Conservation (phyloP, 495 filamentous ascomycete genomes). For the Aspergillus affinis region DNA sequence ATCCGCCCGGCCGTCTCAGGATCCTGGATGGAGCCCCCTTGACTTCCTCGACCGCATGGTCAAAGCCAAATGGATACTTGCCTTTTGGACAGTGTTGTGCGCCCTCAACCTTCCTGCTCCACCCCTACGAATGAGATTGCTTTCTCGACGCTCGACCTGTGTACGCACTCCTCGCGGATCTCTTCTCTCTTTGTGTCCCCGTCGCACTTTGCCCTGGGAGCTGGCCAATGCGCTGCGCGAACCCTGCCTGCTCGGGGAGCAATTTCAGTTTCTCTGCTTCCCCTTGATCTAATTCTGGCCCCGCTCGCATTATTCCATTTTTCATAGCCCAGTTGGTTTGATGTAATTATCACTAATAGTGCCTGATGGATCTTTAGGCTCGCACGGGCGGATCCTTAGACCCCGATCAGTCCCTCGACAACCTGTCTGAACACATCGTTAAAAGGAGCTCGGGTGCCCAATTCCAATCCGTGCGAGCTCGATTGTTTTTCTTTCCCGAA, state of each 20-base stretch:
- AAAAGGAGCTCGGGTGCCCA: slow-evolving; percentile 5
- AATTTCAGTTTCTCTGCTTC: slow-evolving; percentile 2
- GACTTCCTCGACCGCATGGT: background rate
- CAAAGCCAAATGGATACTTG: too few species aligned
- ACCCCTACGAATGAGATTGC: slow-evolving; percentile 9
- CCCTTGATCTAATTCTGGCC: slow-evolving; percentile 2
- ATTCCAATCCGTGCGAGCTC: background rate
- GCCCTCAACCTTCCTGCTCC: slow-evolving; percentile 8
- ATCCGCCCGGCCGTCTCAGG: background rate
- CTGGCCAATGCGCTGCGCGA: slow-evolving; percentile 15
- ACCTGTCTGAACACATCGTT: slow-evolving; percentile 1
- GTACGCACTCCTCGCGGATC: slow-evolving; percentile 6
- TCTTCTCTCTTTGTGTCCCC: slow-evolving; percentile 5
- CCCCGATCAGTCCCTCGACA: slow-evolving; percentile 3
- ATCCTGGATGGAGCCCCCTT: background rate
- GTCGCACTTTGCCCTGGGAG: slow-evolving; percentile 4
- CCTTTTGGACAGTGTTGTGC: background rate
- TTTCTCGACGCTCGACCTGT: background rate
- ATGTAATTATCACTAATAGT: slow-evolving; percentile 8
- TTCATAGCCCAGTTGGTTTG: slow-evolving; percentile 2
- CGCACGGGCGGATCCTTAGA: slow-evolving; percentile 6
- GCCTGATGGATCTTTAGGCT: slow-evolving; percentile 2
- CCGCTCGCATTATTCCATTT: slow-evolving; percentile 1
- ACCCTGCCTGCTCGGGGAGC: slow-evolving; percentile 1
- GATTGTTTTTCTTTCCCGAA: slow-evolving; percentile 8